Evolutionary conservation across 2,329 filamentous ascomycete species (phyloP), one percentile per base, ranked within the genome.

Genomic region (Microdochium bolleyi): DNA sequence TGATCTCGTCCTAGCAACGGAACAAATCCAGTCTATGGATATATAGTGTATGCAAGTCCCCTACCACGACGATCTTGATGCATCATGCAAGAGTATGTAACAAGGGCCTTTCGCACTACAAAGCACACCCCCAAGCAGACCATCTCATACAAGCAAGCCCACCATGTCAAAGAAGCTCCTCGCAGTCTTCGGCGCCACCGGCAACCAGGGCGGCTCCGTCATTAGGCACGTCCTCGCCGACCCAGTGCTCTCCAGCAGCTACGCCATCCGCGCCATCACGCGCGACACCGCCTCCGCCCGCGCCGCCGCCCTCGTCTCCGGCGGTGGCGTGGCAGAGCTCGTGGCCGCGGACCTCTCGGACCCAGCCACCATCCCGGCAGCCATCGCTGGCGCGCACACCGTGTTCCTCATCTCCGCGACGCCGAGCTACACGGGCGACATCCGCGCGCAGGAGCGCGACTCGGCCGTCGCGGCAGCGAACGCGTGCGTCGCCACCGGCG

Each of bases 161-260:
- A 46, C 3, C 21, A 49, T 49, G 48, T 30, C 48, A 22, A 49
- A 49, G 24, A 25, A 49, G 14, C 9, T 49, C 48, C 48, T 49
- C 24, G 48, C 25, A 25, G 48, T 49, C 24, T 49, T 49, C 48
- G 48, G 41, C 24, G 48, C 48, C 48, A 49, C 48, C 8, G 48
- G 48, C 48, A 25, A 49, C 24, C 48, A 49, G 14, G 48, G 48
- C 48, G 24, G 48, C 48, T 49, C 48, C 24, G 48, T 49, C 48
- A 27, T 49, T 3, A 19, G 7, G 14, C 48, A 49, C 22, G 48
- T 49, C 22, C 48, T 49, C 24, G 22, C 48, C 3, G 24, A 49
- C 24, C 24, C 24, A 8, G 24, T 19, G 13, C 48, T 49, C 10
- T 49, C 24, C 10, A 19, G 4, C 8, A 24, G 13, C 14, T 49